Percentiles rank a stretch among this genome's conserved stretches.
These are phyloP conservation scores for Ganoderma lucidum DNA, from an alignment of 1,284 basidiomycete genomes.

Conservation along the genomic window DNA sequence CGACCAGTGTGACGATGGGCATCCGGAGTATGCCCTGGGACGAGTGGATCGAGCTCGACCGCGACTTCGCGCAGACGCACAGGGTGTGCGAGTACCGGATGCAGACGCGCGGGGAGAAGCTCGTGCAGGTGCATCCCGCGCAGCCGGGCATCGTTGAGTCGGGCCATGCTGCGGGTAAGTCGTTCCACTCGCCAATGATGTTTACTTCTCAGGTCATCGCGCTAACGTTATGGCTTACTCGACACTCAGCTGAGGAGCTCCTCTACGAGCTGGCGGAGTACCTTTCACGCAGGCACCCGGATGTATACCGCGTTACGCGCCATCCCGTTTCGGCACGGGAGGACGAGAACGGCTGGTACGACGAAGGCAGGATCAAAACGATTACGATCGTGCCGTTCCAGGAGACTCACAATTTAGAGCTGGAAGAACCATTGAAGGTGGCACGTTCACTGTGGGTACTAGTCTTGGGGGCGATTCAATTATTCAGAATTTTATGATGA, in stretches of 20 bases:
- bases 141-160: constrained; percentile 56
- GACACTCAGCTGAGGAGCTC: constrained; percentile 62
- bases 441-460: constrained; percentile 56
- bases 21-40: constrained; percentile 71
- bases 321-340: constrained; percentile 37
- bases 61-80: constrained; percentile 60
- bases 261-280: constrained; percentile 74
- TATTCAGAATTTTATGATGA: background rate
- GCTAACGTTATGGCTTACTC: background rate
- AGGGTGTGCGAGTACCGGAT: constrained; percentile 63
- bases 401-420: constrained; percentile 58
- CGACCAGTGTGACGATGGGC: constrained; percentile 73
- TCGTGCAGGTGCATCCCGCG: constrained; percentile 49
- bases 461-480: constrained; percentile 36
- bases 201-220: too few relatives aligned
- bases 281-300: constrained; percentile 67
- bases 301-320: constrained; percentile 60
- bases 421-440: constrained; percentile 67
- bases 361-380: constrained; percentile 55
- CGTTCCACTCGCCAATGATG: background rate
- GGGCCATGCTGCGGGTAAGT: constrained; percentile 60
- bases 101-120: constrained; percentile 54
- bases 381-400: constrained; percentile 63
- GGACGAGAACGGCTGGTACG: constrained; percentile 57
- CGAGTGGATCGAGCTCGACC: constrained; percentile 77